Percentiles rank a stretch among this genome's conserved stretches.
Evolutionary conservation across 1,284 basidiomycete genomes (phyloP).

Genomic region (Melampsora americana): DNA sequence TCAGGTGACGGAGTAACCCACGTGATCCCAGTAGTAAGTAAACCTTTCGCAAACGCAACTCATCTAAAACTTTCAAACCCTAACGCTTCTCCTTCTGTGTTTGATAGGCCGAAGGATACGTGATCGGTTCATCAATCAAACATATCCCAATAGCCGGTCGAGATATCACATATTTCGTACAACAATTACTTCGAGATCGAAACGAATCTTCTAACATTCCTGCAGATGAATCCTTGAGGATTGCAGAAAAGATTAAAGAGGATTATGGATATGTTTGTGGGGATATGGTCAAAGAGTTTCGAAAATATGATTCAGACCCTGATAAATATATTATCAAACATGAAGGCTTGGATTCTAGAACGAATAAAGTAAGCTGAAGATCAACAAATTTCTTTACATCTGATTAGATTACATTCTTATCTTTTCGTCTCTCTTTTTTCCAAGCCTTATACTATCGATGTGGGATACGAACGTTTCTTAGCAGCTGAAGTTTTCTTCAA

Average conservation of each 20-base stretch:
- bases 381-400: not conserved
- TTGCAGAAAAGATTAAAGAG: slow-evolving; percentile 95
- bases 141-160: slow-evolving; percentile 97
- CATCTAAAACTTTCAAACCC: not conserved
- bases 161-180: slow-evolving; percentile 95
- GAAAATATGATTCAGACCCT: slow-evolving; percentile 94
- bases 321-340: slow-evolving; percentile 94
- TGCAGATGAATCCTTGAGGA: slow-evolving; percentile 89
- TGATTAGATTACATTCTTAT: not conserved
- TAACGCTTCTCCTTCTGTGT: not conserved
- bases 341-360: slow-evolving; percentile 88
- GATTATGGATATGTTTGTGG: slow-evolving; percentile 98
- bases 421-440: not conserved
- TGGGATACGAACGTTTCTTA: slow-evolving; percentile 98
- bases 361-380: slow-evolving; percentile 69
- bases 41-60: not conserved
- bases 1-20: slow-evolving; percentile 98
- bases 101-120: slow-evolving; percentile 79
- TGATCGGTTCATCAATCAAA: slow-evolving; percentile 98
- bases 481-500: slow-evolving; percentile 99
- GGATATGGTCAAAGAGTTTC: slow-evolving; percentile 98
- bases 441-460: slow-evolving; percentile 83
- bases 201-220: slow-evolving; percentile 86
- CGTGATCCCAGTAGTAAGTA: slow-evolving; percentile 78
- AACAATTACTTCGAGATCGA: slow-evolving; percentile 91